Evolutionary conservation across 139 green algal species (phyloP).

Genomic region (Spirogloea muscicola): DNA sequence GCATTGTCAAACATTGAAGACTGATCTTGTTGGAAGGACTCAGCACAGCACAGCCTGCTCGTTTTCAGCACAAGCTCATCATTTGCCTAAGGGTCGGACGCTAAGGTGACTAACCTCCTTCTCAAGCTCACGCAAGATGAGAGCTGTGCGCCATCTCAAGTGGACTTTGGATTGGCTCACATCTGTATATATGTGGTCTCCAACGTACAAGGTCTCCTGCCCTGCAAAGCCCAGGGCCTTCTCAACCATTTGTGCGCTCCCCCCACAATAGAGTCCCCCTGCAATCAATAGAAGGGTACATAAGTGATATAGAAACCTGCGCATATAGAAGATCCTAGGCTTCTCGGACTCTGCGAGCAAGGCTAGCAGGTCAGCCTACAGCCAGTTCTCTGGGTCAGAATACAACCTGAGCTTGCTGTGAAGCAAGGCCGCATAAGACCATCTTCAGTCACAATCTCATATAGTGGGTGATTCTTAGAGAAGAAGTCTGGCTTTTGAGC

Average conservation of each 20-base stretch:
- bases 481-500: slow-evolving; percentile 94
- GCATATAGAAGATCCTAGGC: too few relatives aligned
- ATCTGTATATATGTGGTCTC: slow-evolving; percentile 91
- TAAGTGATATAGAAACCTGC: too few relatives aligned
- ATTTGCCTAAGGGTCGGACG: too few relatives aligned
- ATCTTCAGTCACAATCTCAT: slow-evolving; percentile 85
- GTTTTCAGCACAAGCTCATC: too few relatives aligned
- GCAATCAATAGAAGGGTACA: neutral
- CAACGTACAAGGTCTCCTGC: slow-evolving; percentile 92
- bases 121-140: slow-evolving; percentile 90
- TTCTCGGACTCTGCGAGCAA: too few relatives aligned
- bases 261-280: slow-evolving; percentile 89
- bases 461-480: slow-evolving; percentile 56
- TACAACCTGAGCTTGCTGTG: slow-evolving; percentile 28
- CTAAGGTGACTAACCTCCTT: too few relatives aligned
- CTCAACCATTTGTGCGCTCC: slow-evolving; percentile 79
- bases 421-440: slow-evolving; percentile 83
- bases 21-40: too few relatives aligned
- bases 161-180: slow-evolving; percentile 82
- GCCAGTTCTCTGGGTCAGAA: too few relatives aligned
- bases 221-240: slow-evolving; percentile 77
- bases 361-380: too few relatives aligned
- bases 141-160: slow-evolving; percentile 80
- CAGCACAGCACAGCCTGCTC: too few relatives aligned
- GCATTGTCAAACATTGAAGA: too few relatives aligned